Evolutionary conservation across 2,329 filamentous ascomycete genomes (phyloP), one percentile per base, ranked within the genome.

Genomic region (Epichloe festucae): DNA sequence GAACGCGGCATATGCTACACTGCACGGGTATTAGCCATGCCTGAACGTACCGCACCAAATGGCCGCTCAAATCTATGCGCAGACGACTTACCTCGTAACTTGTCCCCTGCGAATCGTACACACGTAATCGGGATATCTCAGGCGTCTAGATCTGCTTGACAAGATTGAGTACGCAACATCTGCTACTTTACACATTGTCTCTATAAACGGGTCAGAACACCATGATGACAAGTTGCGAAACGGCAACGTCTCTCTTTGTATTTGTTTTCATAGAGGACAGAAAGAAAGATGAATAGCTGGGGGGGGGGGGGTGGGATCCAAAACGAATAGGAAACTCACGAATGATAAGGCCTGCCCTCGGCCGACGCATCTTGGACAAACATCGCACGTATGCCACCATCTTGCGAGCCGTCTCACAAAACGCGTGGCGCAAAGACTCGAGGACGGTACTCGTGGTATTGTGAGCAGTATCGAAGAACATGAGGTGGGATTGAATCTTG

Each of bases 401-500:
- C 69, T 91, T 94, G 69, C 80, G 81, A 8, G 88, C 89, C 6
- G 86, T 82, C 65, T 94, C 88, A 17, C 73, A 61, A 60, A 96
- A 91, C 35, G 81, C 82, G n/a, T 76, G 75, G 60, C 84, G 79
- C 3, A 96, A 70, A 58, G 93, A 95, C n/a, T 70, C 66, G 4
- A 91, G 72, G 12, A 93, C 85, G 0, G 82, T 87, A 4, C 64
- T 58, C 7, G 77, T 63, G 3, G 81, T 78, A 69, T 97, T 97
- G 71, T 91, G 83, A 3, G 74, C 68, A 4, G 86, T 87, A 65
- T 94, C 89, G 59, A 87, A 84, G 64, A 89, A 86, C 82, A 94
- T 90, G 48, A 81, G 73, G 59, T 93, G 86, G 49, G 89, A 83
- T 63, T 95, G 88, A 49, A 93, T 81, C 65, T 89, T 90, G 72